Conservation (phyloP, 2,329 filamentous ascomycete genomes). For the Cryphonectria carpinicola region DNA sequence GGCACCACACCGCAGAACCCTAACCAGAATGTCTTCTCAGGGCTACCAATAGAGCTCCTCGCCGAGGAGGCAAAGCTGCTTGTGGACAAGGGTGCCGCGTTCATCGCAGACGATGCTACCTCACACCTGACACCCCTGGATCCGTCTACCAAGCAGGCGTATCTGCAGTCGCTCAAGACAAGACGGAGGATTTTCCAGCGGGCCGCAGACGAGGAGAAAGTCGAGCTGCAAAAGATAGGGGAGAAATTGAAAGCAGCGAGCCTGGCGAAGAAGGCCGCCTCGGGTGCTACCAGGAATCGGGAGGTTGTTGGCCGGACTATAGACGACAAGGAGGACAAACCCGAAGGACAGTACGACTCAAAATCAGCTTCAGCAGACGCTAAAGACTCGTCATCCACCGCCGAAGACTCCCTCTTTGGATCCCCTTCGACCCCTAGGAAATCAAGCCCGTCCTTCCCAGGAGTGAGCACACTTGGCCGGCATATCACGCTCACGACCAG, state of each 20-base stretch:
- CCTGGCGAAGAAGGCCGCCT: slow-evolving; percentile 10
- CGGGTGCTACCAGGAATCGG: not conserved
- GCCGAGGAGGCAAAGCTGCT: slow-evolving; percentile 86
- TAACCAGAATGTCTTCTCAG: slow-evolving; percentile 92
- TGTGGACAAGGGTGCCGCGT: slow-evolving; percentile 75
- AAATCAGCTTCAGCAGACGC: not conserved
- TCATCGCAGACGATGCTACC: slow-evolving; percentile 77
- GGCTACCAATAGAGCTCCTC: slow-evolving; percentile 85
- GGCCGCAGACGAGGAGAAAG: slow-evolving; percentile 45
- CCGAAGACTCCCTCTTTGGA: slow-evolving; percentile 17
- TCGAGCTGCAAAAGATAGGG: slow-evolving; percentile 37
- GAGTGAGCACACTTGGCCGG: slow-evolving; percentile 39
- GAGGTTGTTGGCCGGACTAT: not conserved
- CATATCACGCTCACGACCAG: slow-evolving; percentile 49
- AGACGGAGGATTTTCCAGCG: slow-evolving; percentile 48
- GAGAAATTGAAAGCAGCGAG: slow-evolving; percentile 23
- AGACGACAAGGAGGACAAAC: not conserved
- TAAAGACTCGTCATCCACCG: not conserved
- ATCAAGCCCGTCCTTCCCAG: not conserved
- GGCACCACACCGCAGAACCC: slow-evolving; percentile 90
- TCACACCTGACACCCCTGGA: slow-evolving; percentile 68
- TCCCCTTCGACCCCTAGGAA: slow-evolving; percentile 1
- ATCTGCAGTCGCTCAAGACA: slow-evolving; percentile 60
- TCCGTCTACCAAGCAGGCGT: slow-evolving; percentile 62
- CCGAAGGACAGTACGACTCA: slow-evolving; percentile 3